phyloP scores from a whole-genome alignment of 2,329 filamentous ascomycete genomes.

The Fusarium sp. region DNA sequence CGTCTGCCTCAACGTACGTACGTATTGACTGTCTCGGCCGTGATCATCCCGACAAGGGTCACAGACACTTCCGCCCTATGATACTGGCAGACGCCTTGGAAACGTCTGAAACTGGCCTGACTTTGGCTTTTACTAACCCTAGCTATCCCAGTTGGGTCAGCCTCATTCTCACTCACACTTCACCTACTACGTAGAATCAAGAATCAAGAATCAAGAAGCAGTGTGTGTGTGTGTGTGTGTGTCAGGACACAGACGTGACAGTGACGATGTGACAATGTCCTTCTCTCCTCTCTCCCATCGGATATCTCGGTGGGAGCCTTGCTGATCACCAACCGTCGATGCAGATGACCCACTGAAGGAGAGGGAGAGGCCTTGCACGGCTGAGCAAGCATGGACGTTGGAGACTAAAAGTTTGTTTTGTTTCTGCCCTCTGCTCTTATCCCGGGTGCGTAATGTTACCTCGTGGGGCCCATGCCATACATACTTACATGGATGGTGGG shows the following conservation, averaged over 20 bases:
- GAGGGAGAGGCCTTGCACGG: background rate
- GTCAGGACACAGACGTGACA: constrained; percentile 17
- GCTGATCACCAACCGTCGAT: constrained; percentile 26
- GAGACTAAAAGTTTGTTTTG: constrained; percentile 18
- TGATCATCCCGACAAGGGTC: constrained; percentile 17
- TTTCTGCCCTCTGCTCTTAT: constrained; percentile 5
- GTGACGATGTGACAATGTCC: constrained; percentile 12
- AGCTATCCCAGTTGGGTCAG: constrained; percentile 3
- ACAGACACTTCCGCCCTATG: constrained; percentile 32
- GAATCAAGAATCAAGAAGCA: background rate
- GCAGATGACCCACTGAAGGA: constrained; percentile 26
- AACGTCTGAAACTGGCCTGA: constrained; percentile 33
- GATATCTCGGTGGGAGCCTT: constrained; percentile 31
- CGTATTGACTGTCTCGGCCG: constrained; percentile 2
- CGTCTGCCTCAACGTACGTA: constrained; percentile 19
- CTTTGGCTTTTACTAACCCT: constrained; percentile 29
- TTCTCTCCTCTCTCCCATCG: constrained; percentile 14
- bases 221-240: constrained; percentile 1
- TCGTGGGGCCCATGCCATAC: constrained; percentile 11
- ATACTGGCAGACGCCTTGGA: constrained; percentile 6
- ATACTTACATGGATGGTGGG: constrained; percentile 35
- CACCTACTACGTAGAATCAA: too few species aligned
- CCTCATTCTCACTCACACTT: background rate
- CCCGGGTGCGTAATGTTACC: constrained; percentile 26
- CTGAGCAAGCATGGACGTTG: constrained; percentile 12